Percentiles rank a stretch among this genome's conserved stretches.
Evolutionary conservation across 2,329 filamentous ascomycete genomes (phyloP).

Genomic region (Colletotrichum sidae): DNA sequence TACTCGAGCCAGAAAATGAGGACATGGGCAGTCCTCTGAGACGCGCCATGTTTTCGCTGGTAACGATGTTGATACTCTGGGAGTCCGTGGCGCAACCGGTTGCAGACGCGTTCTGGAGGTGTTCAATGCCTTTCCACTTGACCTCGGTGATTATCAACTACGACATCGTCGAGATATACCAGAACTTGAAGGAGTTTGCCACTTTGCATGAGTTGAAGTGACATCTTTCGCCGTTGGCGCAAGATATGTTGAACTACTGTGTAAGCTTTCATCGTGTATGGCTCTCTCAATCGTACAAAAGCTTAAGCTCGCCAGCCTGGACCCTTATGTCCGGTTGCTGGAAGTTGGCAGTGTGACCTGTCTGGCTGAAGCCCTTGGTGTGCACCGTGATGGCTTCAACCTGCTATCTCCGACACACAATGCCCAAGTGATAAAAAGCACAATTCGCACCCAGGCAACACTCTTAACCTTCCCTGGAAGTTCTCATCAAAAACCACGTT

Average conservation of each 20-base stretch:
- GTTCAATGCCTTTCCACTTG: conserved; percentile 52
- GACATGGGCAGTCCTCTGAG: conserved; percentile 33
- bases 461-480: no score
- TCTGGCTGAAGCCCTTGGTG: no score
- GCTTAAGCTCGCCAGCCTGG: conserved; percentile 65
- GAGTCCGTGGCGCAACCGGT: conserved; percentile 56
- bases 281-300: conserved; percentile 66
- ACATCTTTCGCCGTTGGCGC: conserved; percentile 61
- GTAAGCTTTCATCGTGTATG: conserved; percentile 69
- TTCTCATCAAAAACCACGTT: no score
- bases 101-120: conserved; percentile 67
- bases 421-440: no score
- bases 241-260: conserved; percentile 71
- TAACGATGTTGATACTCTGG: conserved; percentile 5
- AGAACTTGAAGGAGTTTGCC: conserved; percentile 69
- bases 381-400: background rate
- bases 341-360: conserved; percentile 53
- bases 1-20: conserved; percentile 39
- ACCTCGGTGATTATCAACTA: conserved; percentile 68
- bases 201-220: conserved; percentile 73
- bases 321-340: conserved; percentile 54
- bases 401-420: no score
- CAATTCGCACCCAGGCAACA: no score
- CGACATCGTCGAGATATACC: conserved; percentile 71
- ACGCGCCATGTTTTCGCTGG: conserved; percentile 20